Evolutionary conservation across 75 land plant genomes (phyloP).

Genomic region (Picea sitchensis): DNA sequence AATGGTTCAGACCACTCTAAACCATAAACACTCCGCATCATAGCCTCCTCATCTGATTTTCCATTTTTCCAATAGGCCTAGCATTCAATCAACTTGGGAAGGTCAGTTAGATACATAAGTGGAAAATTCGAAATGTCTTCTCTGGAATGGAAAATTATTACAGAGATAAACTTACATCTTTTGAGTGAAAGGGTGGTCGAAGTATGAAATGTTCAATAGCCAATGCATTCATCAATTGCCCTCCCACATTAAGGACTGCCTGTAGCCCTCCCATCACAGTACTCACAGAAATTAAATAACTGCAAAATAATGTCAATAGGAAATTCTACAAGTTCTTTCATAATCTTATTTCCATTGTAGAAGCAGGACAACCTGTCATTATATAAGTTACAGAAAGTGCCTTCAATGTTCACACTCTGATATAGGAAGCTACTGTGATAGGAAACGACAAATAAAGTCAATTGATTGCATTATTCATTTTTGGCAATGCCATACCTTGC

Average conservation of each 20-base stretch:
- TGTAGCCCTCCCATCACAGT: slow-evolving; percentile 18
- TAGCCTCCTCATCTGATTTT: slow-evolving; percentile 32
- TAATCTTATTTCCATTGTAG: neutral
- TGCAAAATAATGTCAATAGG: slow-evolving; percentile 1
- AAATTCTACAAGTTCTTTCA: neutral
- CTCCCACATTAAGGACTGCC: slow-evolving; percentile 78
- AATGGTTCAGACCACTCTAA: slow-evolving; percentile 93
- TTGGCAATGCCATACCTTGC: slow-evolving; percentile 43
- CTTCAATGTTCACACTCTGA: neutral
- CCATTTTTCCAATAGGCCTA: slow-evolving; percentile 44
- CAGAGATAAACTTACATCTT: slow-evolving; percentile 45
- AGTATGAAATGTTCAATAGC: slow-evolving; percentile 86
- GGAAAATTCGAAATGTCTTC: neutral
- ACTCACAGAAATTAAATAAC: neutral
- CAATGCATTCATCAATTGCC: slow-evolving; percentile 68
- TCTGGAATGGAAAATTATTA: neutral
- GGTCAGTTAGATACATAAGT: slow-evolving; percentile 1
- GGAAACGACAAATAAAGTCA: neutral
- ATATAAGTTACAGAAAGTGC: neutral
- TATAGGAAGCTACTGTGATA: neutral
- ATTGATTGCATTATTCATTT: neutral
- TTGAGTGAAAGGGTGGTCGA: slow-evolving; percentile 67
- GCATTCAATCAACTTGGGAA: neutral
- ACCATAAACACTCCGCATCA: slow-evolving; percentile 42
- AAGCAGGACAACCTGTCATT: neutral